Evolutionary conservation across 495 filamentous ascomycete species (phyloP).

Genomic region (Stereocaulon alpinum): DNA sequence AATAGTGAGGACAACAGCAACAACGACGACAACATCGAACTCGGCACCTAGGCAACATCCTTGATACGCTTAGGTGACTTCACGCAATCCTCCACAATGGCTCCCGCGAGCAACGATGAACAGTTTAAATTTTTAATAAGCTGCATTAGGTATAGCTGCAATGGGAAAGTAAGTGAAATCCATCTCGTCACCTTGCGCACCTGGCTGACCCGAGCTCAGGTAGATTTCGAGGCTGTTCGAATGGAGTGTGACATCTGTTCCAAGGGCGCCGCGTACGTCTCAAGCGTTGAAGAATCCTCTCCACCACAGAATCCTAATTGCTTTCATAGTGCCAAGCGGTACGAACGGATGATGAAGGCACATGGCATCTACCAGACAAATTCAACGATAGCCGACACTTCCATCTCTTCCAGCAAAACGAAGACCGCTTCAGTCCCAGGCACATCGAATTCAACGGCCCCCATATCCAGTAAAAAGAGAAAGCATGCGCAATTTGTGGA

Average conservation of each 20-base stretch:
- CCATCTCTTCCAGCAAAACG: constrained; percentile 1
- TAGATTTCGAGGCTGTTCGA: constrained; percentile 53
- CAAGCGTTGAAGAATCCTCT: constrained; percentile 6
- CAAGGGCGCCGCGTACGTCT: constrained; percentile 58
- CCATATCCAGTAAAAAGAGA: constrained; percentile 28
- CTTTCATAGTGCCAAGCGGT: constrained; percentile 47
- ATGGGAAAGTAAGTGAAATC: constrained; percentile 42
- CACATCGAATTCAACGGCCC: constrained; percentile 9
- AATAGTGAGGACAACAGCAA: too few relatives aligned
- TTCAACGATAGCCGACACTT: not conserved
- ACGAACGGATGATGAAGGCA: constrained; percentile 51
- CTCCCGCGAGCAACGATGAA: constrained; percentile 38
- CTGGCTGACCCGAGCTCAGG: constrained; percentile 30
- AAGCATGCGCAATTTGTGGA: constrained; percentile 24
- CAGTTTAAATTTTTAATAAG: constrained; percentile 55
- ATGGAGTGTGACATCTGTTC: constrained; percentile 49
- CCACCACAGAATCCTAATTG: not conserved
- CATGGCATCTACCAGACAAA: constrained; percentile 34
- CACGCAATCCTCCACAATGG: constrained; percentile 30
- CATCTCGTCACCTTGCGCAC: not conserved
- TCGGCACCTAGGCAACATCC: too few relatives aligned
- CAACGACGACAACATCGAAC: too few relatives aligned
- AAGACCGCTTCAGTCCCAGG: constrained; percentile 15
- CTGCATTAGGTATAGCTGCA: constrained; percentile 48
- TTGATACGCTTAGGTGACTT: not conserved